phyloP scores from a whole-genome alignment of 2,329 filamentous ascomycete species.

The Paraphoma sp. region DNA sequence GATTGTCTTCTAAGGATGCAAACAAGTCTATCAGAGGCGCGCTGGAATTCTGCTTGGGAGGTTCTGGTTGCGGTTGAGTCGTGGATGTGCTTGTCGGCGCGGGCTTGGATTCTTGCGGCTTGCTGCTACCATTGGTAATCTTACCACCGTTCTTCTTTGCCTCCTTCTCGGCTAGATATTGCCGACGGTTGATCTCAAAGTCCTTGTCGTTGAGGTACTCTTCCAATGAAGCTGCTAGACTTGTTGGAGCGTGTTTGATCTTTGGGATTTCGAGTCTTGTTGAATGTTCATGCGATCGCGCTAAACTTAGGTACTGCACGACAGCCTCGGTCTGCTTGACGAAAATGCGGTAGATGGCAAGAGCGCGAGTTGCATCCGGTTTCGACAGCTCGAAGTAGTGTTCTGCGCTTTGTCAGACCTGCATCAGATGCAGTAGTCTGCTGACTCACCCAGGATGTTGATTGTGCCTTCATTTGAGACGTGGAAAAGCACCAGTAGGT shows the following conservation, averaged over 20 bases:
- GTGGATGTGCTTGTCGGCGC: constrained; percentile 32
- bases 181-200: constrained; percentile 90
- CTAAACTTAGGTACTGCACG: constrained; percentile 85
- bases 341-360: constrained; percentile 91
- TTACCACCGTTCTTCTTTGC: constrained; percentile 64
- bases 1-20: constrained; percentile 42
- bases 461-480: constrained; percentile 97
- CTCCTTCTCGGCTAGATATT: constrained; percentile 88
- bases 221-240: constrained; percentile 85
- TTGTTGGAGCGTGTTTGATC: constrained; percentile 94
- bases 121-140: constrained; percentile 46
- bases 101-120: constrained; percentile 43
- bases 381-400: constrained; percentile 99
- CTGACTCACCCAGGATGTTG: constrained; percentile 81
- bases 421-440: not conserved
- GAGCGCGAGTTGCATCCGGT: constrained; percentile 87
- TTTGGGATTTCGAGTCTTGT: constrained; percentile 95
- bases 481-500: constrained; percentile 88
- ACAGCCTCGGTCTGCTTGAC: constrained; percentile 91
- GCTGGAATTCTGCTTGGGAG: constrained; percentile 23
- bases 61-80: constrained; percentile 27
- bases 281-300: constrained; percentile 88
- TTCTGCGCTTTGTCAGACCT: constrained; percentile 59
- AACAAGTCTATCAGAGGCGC: constrained; percentile 45
- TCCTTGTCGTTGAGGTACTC: constrained; percentile 95